A percentile compares a stretch with the other conserved stretches of the same genome.
Conservation (phyloP, 306 rosid genomes). For the Potentilla sterilis region DNA sequence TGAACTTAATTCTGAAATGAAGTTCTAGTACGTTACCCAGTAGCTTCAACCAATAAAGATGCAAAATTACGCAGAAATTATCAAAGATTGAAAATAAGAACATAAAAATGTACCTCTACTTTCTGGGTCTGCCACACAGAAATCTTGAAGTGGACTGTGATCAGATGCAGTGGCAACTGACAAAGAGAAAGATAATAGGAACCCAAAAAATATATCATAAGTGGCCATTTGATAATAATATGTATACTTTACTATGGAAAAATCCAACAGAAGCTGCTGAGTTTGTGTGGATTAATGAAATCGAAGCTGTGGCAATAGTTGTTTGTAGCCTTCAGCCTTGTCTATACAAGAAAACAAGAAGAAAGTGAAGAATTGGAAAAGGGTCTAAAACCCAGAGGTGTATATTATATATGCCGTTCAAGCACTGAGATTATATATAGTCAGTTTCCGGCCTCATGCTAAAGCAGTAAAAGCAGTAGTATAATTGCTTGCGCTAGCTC, state of each 20-base stretch:
- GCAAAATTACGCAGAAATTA: background rate
- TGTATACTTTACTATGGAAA: background rate
- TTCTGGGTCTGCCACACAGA: slow-evolving; percentile 38
- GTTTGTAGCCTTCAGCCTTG: background rate
- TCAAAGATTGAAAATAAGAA: background rate
- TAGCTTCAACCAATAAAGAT: background rate
- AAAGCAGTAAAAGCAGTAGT: background rate
- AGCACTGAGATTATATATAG: slow-evolving; percentile 1
- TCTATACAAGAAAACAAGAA: background rate
- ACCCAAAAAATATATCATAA: slow-evolving; percentile 1
- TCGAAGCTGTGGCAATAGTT: background rate
- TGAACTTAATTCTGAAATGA: background rate
- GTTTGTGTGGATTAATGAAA: background rate
- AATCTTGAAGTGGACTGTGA: slow-evolving; percentile 41
- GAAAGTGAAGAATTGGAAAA: background rate
- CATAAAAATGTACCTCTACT: slow-evolving; percentile 15
- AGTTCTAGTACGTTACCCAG: background rate
- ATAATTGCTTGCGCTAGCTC: background rate
- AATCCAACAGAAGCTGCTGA: background rate
- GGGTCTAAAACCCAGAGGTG: background rate
- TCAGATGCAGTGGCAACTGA: slow-evolving; percentile 23
- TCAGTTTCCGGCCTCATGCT: background rate
- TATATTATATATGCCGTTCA: background rate
- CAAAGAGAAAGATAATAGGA: slow-evolving; percentile 5
- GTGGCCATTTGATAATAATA: background rate